Base-by-base conservation (phyloP, 2,329 filamentous ascomycete species). In the Thielaviopsis cerberus region DNA sequence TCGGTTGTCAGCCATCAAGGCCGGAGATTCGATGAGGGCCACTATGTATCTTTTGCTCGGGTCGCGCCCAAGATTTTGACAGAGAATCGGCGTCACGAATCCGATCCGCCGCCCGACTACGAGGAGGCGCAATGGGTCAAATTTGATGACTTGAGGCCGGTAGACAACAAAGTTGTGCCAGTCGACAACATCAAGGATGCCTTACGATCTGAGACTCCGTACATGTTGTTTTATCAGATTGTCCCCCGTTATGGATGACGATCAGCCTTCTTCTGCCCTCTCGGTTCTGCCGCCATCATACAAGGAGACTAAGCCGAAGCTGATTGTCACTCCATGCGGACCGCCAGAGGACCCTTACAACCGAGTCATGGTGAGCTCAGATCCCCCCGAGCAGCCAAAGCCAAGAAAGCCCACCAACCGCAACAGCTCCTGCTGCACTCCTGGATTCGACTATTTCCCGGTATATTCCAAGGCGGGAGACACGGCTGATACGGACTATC, bases 221-320 rank as follows among this genome's bases (percentile, higher is more conserved):
- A 97, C 67, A 77, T 97, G 6, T 74, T 98, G 0, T 97, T 97
- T 69, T 98, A 96, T 66, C 91, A 96, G 68, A 87, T 97, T 48
- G 79, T 94, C 27, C 90, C n/a, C 91, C 0, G 88, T 94, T 65
- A 80, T 88, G 27, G 86, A 90, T 58, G 78, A 85, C 7, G 72
- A 74, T 1, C 66, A 71, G 1, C 76, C 76, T 4, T 72, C 73
- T 0, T 74, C 76, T 6, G 70, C 70, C 51, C 74, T 71, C 1
- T 72, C 74, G 30, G 69, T 69, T 1, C 74, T 75, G 34, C 81
- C 80, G 2, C 81, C 81, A 1, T 79, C 80, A 1, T 84, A 84
- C 63, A 72, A 75, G 53, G 76, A 79, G 57, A 74, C 74, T 8
- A 73, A 73, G 13, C 65, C 70, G 15, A 74, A 53, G 7, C 27